These are phyloP conservation scores for Phylloporus scabripes DNA, from an alignment of 768 basidiomycete species.

Conservation along the genomic window DNA sequence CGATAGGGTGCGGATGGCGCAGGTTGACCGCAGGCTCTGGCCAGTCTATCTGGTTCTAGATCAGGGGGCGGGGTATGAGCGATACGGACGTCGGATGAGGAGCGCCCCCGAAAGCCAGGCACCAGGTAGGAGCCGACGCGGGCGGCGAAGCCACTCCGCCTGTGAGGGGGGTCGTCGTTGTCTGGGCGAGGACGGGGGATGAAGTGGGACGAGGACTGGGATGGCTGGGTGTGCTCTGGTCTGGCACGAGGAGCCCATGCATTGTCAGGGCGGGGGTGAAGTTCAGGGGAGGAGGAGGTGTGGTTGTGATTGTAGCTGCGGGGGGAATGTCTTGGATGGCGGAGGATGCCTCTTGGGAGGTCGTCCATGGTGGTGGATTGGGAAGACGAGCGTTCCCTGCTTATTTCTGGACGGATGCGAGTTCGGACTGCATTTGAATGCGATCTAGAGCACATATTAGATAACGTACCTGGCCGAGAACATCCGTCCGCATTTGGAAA, in stretches of 20 bases:
- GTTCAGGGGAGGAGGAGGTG: conserved; percentile 23
- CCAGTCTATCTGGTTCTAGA: conserved; percentile 26
- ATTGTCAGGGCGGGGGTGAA: conserved; percentile 17
- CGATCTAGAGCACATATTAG: not conserved
- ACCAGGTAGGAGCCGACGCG: conserved; percentile 9
- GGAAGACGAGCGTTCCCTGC: not conserved
- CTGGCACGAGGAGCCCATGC: conserved; percentile 22
- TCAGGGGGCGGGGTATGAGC: conserved; percentile 21
- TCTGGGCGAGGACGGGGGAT: conserved; percentile 10
- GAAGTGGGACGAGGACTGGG: conserved; percentile 11
- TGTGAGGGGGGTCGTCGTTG: conserved; percentile 4
- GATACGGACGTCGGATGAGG: conserved; percentile 21
- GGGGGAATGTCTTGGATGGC: conserved; percentile 5
- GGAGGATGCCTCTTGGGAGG: conserved; percentile 1
- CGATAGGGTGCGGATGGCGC: conserved; percentile 6
- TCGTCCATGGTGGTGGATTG: conserved; percentile 3
- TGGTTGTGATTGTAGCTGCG: conserved; percentile 8
- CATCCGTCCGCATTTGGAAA: not conserved
- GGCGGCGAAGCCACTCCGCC: conserved; percentile 13
- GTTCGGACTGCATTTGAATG: not conserved
- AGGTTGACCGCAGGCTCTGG: conserved; percentile 25
- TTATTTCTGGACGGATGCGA: not conserved
- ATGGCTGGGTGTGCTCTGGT: not conserved
- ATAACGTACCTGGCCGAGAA: conserved; percentile 2
- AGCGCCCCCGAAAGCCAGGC: conserved; percentile 15